Conservation (phyloP, 441 rosid species). For the Dalechampia spathulata region DNA sequence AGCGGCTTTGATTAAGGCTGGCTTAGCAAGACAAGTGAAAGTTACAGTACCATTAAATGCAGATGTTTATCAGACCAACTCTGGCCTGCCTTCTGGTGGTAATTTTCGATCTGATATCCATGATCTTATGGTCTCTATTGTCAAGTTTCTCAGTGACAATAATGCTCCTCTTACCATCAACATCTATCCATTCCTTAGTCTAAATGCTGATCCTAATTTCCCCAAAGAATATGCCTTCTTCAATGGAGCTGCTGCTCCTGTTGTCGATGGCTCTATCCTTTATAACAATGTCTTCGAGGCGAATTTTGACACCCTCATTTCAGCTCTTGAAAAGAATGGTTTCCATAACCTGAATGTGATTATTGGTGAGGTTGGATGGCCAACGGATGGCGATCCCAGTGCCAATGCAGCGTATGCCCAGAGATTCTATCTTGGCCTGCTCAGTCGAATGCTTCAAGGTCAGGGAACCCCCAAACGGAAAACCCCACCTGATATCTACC, state of each 20-base stretch:
- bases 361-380: conserved; percentile 91
- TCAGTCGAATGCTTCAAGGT: conserved; percentile 36
- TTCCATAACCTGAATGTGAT: conserved; percentile 48
- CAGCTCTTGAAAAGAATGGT: conserved; percentile 71
- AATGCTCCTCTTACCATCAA: conserved; percentile 50
- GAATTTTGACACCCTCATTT: conserved; percentile 64
- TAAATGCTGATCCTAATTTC: conserved; percentile 65
- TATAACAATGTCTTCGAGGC: conserved; percentile 82
- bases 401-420: conserved; percentile 47
- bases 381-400: conserved; percentile 55
- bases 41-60: conserved; percentile 72
- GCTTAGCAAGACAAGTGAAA: conserved; percentile 57
- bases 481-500: conserved; percentile 50
- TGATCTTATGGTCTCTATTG: conserved; percentile 45
- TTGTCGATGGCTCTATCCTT: conserved; percentile 57
- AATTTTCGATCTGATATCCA: conserved; percentile 56
- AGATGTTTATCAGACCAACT: conserved; percentile 49
- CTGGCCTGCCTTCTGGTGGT: conserved; percentile 61
- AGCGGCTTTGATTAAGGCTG: conserved; percentile 72
- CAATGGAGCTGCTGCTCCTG: conserved; percentile 40
- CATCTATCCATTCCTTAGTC: conserved; percentile 80
- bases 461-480: conserved; percentile 60
- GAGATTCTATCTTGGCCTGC: conserved; percentile 62
- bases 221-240: conserved; percentile 71
- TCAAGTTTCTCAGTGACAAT: conserved; percentile 47